Base-by-base conservation (phyloP, 495 filamentous ascomycete genomes). In the Rhypophila decipiens region DNA sequence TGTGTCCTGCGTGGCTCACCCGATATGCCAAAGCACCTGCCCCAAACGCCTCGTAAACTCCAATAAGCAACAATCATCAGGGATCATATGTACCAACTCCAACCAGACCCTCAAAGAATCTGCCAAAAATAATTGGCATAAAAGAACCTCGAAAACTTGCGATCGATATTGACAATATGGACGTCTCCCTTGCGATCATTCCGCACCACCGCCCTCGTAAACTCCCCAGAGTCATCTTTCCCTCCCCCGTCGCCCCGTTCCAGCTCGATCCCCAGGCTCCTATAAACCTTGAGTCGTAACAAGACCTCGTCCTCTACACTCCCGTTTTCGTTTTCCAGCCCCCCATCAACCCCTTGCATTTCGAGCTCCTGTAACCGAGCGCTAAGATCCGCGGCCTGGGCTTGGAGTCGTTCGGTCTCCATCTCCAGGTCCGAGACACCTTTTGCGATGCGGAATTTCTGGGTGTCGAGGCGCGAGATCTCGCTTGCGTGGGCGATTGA, bases 121-220 rank as follows among this genome's bases (percentile, higher is more conserved):
- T 85, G 78, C 93, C 93, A 98, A 58, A 98, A 91, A 57, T 95
- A 95, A 56, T 95, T 93, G 20, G 90, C 85, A 61, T 98, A 96
- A 63, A 94, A 97, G 67, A 84, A 89, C 46, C 81, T 77, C 46
- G 87, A 90, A 59, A 96, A 89, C 66, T 90, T 95, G 40, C 85
- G 78, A 58, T 96, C 91, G 51, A 98, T 83, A 57, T 96, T 95
- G 40, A 98, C 84, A 23, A 97, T 87, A 63, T 95, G 87, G 44
- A 96, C 87, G 64, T 96, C 93, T 23, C 89, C 90, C 68, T 88
- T 90, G 46, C 78, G 75, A 51, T 80, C 83, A 66, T 94, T 95
- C 46, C 91, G 75, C 52, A 98, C 85, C 39, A 96, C 79, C 11
- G 88, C 90, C 59, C 87, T 86, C 49, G 72, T 87, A 68, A 88